A percentile compares a stretch with the other conserved stretches of the same genome.
Conservation (phyloP, 1,139 yeast species). For the Protomyces inouyei region DNA sequence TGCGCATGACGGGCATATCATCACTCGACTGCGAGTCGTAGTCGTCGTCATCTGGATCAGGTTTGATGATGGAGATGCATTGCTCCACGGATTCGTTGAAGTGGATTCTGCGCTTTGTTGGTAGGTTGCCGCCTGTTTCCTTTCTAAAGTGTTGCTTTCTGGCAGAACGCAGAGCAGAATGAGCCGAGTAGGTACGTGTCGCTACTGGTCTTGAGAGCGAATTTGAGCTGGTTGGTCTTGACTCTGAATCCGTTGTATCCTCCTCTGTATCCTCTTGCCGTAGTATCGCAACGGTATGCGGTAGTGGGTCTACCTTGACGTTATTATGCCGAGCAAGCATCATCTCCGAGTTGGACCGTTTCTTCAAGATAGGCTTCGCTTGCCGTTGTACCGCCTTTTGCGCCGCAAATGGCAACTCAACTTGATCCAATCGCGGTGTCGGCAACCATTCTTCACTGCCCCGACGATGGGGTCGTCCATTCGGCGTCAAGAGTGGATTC, state of each 20-base stretch:
- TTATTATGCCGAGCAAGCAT: constrained; percentile 42
- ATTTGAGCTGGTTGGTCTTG: not conserved
- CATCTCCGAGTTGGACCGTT: constrained; percentile 72
- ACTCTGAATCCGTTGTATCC: not conserved
- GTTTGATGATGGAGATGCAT: constrained; percentile 46
- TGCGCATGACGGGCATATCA: constrained; percentile 25
- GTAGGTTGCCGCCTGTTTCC: constrained; percentile 37
- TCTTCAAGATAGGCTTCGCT: constrained; percentile 68
- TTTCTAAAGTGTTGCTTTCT: constrained; percentile 31
- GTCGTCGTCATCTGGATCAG: constrained; percentile 24
- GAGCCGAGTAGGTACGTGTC: not conserved
- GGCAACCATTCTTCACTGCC: not conserved
- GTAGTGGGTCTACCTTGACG: not conserved
- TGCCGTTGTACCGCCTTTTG: constrained; percentile 5
- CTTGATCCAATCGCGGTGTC: not conserved
- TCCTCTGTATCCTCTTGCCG: constrained; percentile 3
- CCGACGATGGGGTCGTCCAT: not conserved
- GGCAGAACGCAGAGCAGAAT: constrained; percentile 24
- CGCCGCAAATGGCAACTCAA: constrained; percentile 33
- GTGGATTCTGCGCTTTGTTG: constrained; percentile 59
- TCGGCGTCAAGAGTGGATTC: not conserved
- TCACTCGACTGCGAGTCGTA: constrained; percentile 16
- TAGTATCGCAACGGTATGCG: not conserved
- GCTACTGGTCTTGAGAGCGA: constrained; percentile 1
- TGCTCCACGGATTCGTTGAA: constrained; percentile 91